A percentile compares a stretch with the other conserved stretches of the same genome.
Conservation (phyloP, 2,329 filamentous ascomycete genomes). For the Fusarium sp. region DNA sequence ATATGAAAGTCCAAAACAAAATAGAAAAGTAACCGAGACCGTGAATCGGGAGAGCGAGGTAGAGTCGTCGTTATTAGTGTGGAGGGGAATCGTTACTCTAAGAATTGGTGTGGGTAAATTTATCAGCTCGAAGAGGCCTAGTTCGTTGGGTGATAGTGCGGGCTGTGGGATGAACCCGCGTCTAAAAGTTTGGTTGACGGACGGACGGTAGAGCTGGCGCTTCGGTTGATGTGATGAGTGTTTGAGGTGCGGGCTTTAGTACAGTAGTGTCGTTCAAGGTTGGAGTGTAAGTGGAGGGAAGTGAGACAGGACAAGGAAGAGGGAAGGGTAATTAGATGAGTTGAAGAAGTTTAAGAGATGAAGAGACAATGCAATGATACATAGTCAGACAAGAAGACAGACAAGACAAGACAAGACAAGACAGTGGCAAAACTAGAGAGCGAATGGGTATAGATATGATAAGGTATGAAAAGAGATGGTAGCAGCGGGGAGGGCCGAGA, state of each 20-base stretch:
- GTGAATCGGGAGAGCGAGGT: conserved; percentile 33
- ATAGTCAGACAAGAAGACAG: conserved; percentile 8
- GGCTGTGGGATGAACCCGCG: conserved; percentile 35
- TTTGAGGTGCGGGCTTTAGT: conserved; percentile 22
- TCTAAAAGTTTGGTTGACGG: conserved; percentile 30
- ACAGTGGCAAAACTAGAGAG: conserved; percentile 31
- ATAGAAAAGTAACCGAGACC: conserved; percentile 7
- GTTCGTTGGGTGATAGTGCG: conserved; percentile 40
- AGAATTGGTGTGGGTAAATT: conserved; percentile 38
- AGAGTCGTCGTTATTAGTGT: conserved; percentile 43
- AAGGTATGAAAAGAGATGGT: not conserved
- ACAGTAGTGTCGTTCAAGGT: conserved; percentile 20
- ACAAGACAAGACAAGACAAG: conserved; percentile 4
- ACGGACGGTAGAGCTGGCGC: conserved; percentile 25
- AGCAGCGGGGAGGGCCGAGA: conserved; percentile 37
- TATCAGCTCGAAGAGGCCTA: conserved; percentile 38
- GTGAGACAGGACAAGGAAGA: not conserved
- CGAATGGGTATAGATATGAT: conserved; percentile 26
- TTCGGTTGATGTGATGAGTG: conserved; percentile 35
- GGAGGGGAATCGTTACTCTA: conserved; percentile 25
- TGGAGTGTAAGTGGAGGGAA: conserved; percentile 33
- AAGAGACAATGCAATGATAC: not conserved
- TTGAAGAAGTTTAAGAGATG: not conserved
- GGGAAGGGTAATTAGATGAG: conserved; percentile 6
- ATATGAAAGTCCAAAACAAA: conserved; percentile 25